Base-by-base conservation (phyloP, 495 filamentous ascomycete genomes). In the Sporormia fimetaria region DNA sequence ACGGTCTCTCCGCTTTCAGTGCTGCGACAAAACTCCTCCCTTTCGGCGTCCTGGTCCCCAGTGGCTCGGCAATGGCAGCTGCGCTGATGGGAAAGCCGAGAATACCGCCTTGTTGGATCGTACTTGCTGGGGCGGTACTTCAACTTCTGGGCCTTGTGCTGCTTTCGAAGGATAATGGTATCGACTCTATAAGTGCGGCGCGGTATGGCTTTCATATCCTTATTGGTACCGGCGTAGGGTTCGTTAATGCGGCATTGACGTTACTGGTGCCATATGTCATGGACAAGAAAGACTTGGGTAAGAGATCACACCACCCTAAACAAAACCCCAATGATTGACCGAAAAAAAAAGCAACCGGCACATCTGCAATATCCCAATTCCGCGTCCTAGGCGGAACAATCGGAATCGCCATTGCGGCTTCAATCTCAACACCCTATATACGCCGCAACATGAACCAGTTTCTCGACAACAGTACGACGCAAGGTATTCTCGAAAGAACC, bases 181-280 rank as follows among this genome's bases (percentile, higher is more conserved):
- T 15, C 6, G 14, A 15, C 7, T 5, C 2, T n/a, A 20, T 45
- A 3, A 12, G 24, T 3, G 2, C 42, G 16, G 8, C 33, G 3
- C 33, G 32, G n/a, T 45, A 45, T 21, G 42, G 33, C 7, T 45
- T 20, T 26, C 42, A 45, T 15, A 38, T 45, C 14, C 15, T 45
- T 12, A 28, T 21, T 14, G 42, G 33, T 5, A 21, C 26, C 16
- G 42, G 42, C 2, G 20, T 38, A 6, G 42, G 42, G 3, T 38
- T 29, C 22, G 25, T 45, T 3, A n/a, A 17, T 12, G 6, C 33
- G 3, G 26, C 35, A 22, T 9, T 39, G 6, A 37, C 29, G 4
- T 21, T 45, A 11, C 4, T 45, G 15, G 17, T 39, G 4, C 42
- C 42, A 10, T 23, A 14, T 10, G 34, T 17, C 3, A 16, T 45